Evolutionary conservation across 192 early-diverging fungal genomes (phyloP).

Genomic region (Coemansia asiatica): DNA sequence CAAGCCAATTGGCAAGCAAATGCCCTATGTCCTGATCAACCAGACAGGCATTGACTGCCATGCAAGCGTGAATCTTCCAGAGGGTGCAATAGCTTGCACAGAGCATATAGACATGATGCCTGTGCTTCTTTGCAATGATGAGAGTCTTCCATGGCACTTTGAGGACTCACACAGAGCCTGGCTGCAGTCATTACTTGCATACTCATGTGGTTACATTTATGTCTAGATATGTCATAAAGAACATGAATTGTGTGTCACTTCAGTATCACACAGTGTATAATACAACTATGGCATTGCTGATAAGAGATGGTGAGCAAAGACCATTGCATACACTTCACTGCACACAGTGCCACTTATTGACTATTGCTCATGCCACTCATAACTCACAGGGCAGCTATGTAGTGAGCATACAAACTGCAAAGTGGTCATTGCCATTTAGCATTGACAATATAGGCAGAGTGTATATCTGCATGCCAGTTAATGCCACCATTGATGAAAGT

Average conservation of each 20-base stretch:
- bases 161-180: constrained; percentile 95
- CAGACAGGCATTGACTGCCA: constrained; percentile 86
- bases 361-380: constrained; percentile 63
- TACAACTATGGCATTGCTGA: constrained; percentile 47
- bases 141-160: constrained; percentile 89
- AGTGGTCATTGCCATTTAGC: constrained; percentile 84
- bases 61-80: constrained; percentile 77
- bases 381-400: constrained; percentile 1
- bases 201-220: constrained; percentile 89
- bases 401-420: constrained; percentile 41
- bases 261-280: constrained; percentile 72
- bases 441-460: constrained; percentile 85
- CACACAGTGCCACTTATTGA: constrained; percentile 64
- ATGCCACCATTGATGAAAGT: constrained; percentile 36
- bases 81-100: constrained; percentile 23
- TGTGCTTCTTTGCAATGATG: constrained; percentile 66
- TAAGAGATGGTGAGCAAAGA: constrained; percentile 55
- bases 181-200: constrained; percentile 79
- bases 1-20: constrained; percentile 46
- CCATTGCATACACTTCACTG: constrained; percentile 71
- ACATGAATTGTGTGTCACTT: constrained; percentile 70
- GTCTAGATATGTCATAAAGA: constrained; percentile 87
- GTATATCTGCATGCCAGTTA: constrained; percentile 73
- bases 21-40: constrained; percentile 86
- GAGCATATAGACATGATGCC: constrained; percentile 66